Evolutionary conservation across 352 stramenopile species (phyloP).

Genomic region (Globisporangium splendens): DNA sequence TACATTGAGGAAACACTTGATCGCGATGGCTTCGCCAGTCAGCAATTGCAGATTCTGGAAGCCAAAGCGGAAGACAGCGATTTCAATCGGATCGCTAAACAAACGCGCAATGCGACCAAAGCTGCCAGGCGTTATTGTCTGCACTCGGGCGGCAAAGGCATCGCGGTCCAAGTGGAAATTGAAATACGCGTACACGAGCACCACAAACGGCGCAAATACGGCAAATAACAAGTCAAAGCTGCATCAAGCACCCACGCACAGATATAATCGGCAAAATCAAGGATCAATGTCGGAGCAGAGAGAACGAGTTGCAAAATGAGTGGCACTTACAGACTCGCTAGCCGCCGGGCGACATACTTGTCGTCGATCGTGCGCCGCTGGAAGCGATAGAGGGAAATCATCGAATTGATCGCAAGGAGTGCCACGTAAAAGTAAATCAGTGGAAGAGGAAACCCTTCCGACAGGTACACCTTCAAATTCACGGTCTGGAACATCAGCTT

Average conservation of each 20-base stretch:
- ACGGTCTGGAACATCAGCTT: conserved; percentile 22
- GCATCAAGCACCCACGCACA: background rate
- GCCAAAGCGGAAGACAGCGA: conserved; percentile 16
- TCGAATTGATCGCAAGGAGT: conserved; percentile 18
- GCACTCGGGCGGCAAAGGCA: conserved; percentile 1
- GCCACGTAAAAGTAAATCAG: conserved; percentile 22
- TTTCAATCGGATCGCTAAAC: conserved; percentile 22
- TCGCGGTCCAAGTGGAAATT: conserved; percentile 23
- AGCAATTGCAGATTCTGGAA: conserved; percentile 19
- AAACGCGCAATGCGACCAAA: conserved; percentile 19
- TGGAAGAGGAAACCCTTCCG: conserved; percentile 21
- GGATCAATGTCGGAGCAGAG: background rate
- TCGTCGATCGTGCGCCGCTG: conserved; percentile 11
- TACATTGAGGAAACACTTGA: conserved; percentile 18
- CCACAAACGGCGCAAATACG: conserved; percentile 23
- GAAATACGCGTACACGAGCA: conserved; percentile 19
- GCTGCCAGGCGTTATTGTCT: conserved; percentile 10
- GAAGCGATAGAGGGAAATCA: conserved; percentile 29
- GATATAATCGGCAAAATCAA: no score
- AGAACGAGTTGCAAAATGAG: no score
- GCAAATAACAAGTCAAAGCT: conserved; percentile 30
- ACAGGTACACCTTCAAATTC: conserved; percentile 17
- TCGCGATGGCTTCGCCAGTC: conserved; percentile 9
- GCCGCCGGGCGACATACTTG: conserved; percentile 12
- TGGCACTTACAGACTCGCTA: conserved; percentile 16